Evolutionary conservation across 768 basidiomycete genomes (phyloP), one percentile per base, ranked within the genome.

Genomic region (Favolaschia claudopus): DNA sequence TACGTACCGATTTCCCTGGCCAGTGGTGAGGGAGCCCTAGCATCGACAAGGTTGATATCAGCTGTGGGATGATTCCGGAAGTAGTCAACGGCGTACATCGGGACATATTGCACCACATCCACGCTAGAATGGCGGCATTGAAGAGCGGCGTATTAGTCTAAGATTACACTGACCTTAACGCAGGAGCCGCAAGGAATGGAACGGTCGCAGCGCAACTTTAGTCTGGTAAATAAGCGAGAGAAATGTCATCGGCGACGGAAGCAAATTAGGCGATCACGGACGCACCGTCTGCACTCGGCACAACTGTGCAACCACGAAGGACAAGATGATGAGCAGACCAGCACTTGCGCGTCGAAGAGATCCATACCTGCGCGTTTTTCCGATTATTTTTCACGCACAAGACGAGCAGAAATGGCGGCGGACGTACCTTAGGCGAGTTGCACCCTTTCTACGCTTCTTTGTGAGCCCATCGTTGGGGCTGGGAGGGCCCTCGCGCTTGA

Each of bases 51-150:
- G n/a, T n/a, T n/a, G n/a, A n/a, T n/a, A n/a, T n/a, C n/a, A n/a
- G n/a, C n/a, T n/a, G 60, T 55, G 50, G 55, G 59, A 55, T 31
- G 19, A 32, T 49, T 12, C 46, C 39, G 52, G 59, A 19, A 57
- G 58, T 47, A 40, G 43, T n/a, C 32, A 49, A 60, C 57, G 61
- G 77, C 84, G 57, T 70, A 88, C 88, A 70, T 93, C 91, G 46
- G 91, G 91, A 71, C 91, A 93, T 62, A 93, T 92, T 54, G 90
- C 87, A 46, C 86, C 88, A 67, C 89, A 91, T 13, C 89, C 89
- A 61, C 89, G 82, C 74, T 84, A 81, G 45, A 77, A 0, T 75
- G 39, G 38, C 33, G n/a, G 33, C 5, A 19, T 19, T 5, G 20
- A 34, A 22, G 24, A 20, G 37, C 10, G 28, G 7, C 51, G 22